These are phyloP conservation scores for Cladophialophora bantiana DNA, from an alignment of 2,329 filamentous ascomycete genomes.

Conservation along the genomic window DNA sequence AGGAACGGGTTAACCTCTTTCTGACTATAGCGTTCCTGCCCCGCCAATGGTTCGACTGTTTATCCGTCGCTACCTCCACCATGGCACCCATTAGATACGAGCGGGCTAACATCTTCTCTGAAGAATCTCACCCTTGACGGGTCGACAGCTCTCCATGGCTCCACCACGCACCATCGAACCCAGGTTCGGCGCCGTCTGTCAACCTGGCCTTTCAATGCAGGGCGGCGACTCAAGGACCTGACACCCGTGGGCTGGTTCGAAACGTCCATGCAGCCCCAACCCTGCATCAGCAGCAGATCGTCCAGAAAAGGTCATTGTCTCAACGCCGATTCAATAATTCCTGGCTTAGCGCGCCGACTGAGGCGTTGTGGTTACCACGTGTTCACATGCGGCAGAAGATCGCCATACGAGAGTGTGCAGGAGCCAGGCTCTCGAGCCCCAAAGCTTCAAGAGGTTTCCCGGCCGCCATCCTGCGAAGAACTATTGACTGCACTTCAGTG, in stretches of 20 bases:
- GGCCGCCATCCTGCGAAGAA: slow-evolving; percentile 5
- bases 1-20: slow-evolving; percentile 22
- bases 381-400: slow-evolving; percentile 4
- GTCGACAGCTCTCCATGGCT: neutral
- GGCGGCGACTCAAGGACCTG: slow-evolving; percentile 20
- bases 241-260: neutral
- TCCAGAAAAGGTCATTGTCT: slow-evolving; percentile 15
- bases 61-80: neutral
- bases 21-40: slow-evolving; percentile 13
- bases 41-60: slow-evolving; percentile 14
- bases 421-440: neutral
- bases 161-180: neutral
- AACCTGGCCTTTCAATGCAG: slow-evolving; percentile 2
- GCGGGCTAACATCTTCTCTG: neutral
- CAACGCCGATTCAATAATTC: slow-evolving; percentile 18
- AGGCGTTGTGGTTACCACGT: neutral
- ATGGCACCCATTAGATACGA: slow-evolving; percentile 10
- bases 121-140: neutral
- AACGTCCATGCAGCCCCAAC: slow-evolving; percentile 9
- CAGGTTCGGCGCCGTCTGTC: neutral
- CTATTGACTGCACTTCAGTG: neutral
- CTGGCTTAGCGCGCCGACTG: slow-evolving; percentile 1
- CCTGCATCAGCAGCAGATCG: slow-evolving; percentile 15
- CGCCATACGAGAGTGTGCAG: neutral
- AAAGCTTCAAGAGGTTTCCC: neutral